These are phyloP conservation scores for Mycena rosella DNA, from an alignment of 768 basidiomycete genomes.

Conservation along the genomic window DNA sequence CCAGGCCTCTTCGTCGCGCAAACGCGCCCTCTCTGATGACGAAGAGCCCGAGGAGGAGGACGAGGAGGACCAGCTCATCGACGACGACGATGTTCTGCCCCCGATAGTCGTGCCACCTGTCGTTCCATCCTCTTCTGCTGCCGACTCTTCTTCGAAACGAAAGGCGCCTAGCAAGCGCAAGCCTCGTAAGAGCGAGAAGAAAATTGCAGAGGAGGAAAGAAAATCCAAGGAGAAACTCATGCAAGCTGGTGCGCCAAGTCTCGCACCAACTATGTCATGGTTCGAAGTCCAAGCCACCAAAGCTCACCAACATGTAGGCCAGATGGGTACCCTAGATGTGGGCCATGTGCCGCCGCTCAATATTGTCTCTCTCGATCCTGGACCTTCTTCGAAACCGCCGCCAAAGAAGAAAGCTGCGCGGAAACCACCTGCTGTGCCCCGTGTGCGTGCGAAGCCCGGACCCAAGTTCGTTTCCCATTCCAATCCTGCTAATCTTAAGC, in stretches of 20 bases:
- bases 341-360: conserved; percentile 23
- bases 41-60: conserved; percentile 76
- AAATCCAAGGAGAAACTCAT: conserved; percentile 54
- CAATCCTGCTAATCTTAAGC: conserved; percentile 42
- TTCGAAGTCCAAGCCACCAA: conserved; percentile 57
- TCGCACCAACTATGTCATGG: conserved; percentile 56
- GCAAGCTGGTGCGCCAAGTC: conserved; percentile 48
- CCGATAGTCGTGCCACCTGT: conserved; percentile 37
- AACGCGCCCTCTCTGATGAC: conserved; percentile 55
- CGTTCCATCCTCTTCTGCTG: conserved; percentile 40
- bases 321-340: conserved; percentile 40
- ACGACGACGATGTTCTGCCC: conserved; percentile 66
- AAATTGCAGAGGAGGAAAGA: conserved; percentile 58
- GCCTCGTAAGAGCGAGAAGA: conserved; percentile 66
- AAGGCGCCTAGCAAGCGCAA: conserved; percentile 65
- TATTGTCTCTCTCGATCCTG: conserved; percentile 34
- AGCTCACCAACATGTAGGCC: conserved; percentile 51
- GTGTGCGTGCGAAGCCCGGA: conserved; percentile 50
- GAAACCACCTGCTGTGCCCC: conserved; percentile 55
- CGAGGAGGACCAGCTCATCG: conserved; percentile 85
- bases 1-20: conserved; percentile 38
- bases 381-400: conserved; percentile 52
- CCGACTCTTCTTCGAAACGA: conserved; percentile 60
- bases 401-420: conserved; percentile 65
- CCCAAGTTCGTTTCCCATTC: conserved; percentile 31